Conservation (phyloP, 2,329 filamentous ascomycete genomes). For the Chaetomium sp. region DNA sequence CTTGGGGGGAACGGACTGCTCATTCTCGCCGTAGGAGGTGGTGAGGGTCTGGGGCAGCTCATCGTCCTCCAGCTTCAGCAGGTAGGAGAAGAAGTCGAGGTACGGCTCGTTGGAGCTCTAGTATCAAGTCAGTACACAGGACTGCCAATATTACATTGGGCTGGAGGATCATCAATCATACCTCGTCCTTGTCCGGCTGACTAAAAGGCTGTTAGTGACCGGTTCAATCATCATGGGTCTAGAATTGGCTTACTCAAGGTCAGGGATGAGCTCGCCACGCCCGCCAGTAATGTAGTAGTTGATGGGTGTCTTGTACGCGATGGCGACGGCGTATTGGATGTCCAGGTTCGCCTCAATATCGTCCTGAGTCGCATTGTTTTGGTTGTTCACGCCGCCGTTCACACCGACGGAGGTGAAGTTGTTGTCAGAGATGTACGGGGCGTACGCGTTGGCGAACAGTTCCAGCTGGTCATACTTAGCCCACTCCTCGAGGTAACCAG, state of each 20-base stretch:
- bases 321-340: constrained; percentile 51
- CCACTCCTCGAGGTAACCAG: constrained; percentile 36
- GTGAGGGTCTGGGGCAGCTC: constrained; percentile 56
- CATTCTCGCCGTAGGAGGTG: constrained; percentile 60
- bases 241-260: constrained; percentile 32
- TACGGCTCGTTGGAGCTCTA: constrained; percentile 56
- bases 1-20: constrained; percentile 53
- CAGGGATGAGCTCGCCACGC: constrained; percentile 37
- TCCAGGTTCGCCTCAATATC: constrained; percentile 55
- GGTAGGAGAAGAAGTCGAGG: constrained; percentile 53
- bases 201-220: not conserved
- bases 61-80: constrained; percentile 44
- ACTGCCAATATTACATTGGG: not conserved
- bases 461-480: constrained; percentile 49
- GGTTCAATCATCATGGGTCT: not conserved
- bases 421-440: constrained; percentile 38
- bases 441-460: constrained; percentile 48
- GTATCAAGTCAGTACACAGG: not conserved
- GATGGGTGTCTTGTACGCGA: constrained; percentile 48
- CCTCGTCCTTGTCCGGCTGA: constrained; percentile 4
- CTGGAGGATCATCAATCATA: not conserved
- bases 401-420: constrained; percentile 54
- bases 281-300: constrained; percentile 55
- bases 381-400: constrained; percentile 48
- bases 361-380: constrained; percentile 35